Percentiles rank a stretch among this genome's conserved stretches.
These are phyloP conservation scores for Pseudonectria buxi DNA, from an alignment of 2,329 filamentous ascomycete species.

Conservation along the genomic window DNA sequence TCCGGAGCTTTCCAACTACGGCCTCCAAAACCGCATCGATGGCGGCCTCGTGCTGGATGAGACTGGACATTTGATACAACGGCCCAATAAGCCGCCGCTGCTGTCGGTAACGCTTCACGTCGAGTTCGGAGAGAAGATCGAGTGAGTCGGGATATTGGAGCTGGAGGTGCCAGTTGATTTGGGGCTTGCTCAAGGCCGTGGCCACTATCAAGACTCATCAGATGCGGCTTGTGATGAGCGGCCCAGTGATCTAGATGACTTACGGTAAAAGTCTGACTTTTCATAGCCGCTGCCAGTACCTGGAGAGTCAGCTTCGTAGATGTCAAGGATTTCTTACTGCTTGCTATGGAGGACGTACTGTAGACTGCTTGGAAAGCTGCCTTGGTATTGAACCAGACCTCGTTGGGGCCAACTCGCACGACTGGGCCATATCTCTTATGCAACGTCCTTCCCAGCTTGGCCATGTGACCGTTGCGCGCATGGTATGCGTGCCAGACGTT, in stretches of 20 bases:
- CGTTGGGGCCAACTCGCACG: conserved; percentile 48
- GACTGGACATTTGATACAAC: conserved; percentile 36
- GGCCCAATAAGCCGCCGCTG: conserved; percentile 45
- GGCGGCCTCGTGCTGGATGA: conserved; percentile 34
- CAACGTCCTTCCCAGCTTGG: conserved; percentile 34
- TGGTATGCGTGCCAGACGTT: conserved; percentile 43
- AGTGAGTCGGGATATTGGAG: conserved; percentile 36
- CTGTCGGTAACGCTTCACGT: conserved; percentile 39
- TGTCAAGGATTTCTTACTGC: background rate
- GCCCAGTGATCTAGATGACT: conserved; percentile 10
- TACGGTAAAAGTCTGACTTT: conserved; percentile 48
- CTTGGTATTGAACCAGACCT: conserved; percentile 44
- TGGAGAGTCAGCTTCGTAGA: conserved; percentile 14
- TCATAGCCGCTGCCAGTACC: conserved; percentile 41
- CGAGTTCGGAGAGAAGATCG: conserved; percentile 44
- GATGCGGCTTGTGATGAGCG: too few species aligned
- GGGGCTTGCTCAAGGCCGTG: conserved; percentile 37
- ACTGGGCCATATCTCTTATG: conserved; percentile 41
- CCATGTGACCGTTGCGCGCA: conserved; percentile 36
- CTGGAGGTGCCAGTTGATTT: conserved; percentile 31
- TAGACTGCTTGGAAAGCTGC: conserved; percentile 44
- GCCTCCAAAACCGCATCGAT: conserved; percentile 35
- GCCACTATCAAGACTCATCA: conserved; percentile 28
- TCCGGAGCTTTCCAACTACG: conserved; percentile 29
- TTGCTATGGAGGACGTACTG: conserved; percentile 24